Percentiles rank a stretch among this genome's conserved stretches.
Conservation (phyloP, 2,329 filamentous ascomycete species). For the Mycosphaerella sp. region DNA sequence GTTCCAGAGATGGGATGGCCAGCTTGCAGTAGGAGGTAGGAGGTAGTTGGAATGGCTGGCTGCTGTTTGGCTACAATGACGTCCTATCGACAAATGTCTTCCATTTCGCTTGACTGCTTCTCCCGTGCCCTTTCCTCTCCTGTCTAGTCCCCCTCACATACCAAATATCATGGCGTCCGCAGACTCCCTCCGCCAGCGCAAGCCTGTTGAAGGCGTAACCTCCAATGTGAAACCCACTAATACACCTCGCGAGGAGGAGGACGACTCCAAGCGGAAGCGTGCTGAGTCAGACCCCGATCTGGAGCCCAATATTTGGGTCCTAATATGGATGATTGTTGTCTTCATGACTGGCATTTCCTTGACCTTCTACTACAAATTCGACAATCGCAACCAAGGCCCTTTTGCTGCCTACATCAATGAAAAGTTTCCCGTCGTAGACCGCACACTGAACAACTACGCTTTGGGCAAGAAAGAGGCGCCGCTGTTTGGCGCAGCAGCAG, state of each 20-base stretch:
- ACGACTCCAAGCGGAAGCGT: slow-evolving; percentile 11
- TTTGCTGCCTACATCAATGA: slow-evolving; percentile 20
- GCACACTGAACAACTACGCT: slow-evolving; percentile 8
- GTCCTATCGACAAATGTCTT: not conserved
- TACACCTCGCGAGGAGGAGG: slow-evolving; percentile 13
- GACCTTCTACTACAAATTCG: slow-evolving; percentile 22
- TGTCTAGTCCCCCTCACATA: not conserved
- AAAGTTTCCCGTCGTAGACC: slow-evolving; percentile 18
- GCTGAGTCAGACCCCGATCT: slow-evolving; percentile 11
- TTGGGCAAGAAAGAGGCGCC: slow-evolving; percentile 4
- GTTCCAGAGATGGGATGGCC: not conserved
- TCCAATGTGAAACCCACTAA: slow-evolving; percentile 7
- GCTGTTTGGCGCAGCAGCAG: slow-evolving; percentile 14
- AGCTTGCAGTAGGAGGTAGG: not conserved
- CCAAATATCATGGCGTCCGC: slow-evolving; percentile 15
- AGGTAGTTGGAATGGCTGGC: not conserved
- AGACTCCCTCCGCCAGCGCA: slow-evolving; percentile 17
- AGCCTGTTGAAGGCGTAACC: slow-evolving; percentile 8
- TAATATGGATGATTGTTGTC: slow-evolving; percentile 13
- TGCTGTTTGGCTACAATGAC: slow-evolving; percentile 6
- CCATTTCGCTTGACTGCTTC: not conserved
- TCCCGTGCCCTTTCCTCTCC: not conserved
- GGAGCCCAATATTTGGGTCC: slow-evolving; percentile 21
- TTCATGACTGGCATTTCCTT: slow-evolving; percentile 14
- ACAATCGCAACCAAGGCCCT: slow-evolving; percentile 19